These are phyloP conservation scores for Diversispora epigaea DNA, from an alignment of 192 early-diverging fungal species.

Conservation along the genomic window DNA sequence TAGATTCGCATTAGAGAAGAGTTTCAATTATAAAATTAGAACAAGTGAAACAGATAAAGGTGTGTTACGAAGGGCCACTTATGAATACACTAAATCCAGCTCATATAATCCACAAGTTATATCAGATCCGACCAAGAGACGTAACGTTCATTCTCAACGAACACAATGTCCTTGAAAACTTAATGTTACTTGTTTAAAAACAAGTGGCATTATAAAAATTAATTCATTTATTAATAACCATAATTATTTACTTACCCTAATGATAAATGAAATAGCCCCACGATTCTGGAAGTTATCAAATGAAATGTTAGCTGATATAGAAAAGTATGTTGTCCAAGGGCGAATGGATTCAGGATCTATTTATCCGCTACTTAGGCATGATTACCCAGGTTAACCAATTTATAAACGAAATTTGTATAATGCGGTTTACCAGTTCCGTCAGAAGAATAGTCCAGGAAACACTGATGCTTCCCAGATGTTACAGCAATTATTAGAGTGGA, in stretches of 20 bases:
- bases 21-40: neutral
- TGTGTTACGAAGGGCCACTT: neutral
- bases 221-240: neutral
- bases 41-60: neutral
- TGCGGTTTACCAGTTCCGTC: neutral
- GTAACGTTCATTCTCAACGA: neutral
- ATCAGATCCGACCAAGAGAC: neutral
- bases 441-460: neutral
- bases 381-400: too few relatives aligned
- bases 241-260: neutral
- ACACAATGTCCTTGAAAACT: neutral
- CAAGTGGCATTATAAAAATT: neutral
- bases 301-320: too few relatives aligned
- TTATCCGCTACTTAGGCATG: too few relatives aligned
- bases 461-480: neutral
- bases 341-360: too few relatives aligned
- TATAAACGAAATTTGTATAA: neutral
- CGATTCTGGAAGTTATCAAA: too few relatives aligned
- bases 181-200: neutral
- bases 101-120: neutral
- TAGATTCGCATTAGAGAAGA: neutral
- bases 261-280: too few relatives aligned
- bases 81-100: neutral
- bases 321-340: too few relatives aligned
- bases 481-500: neutral